Evolutionary conservation across 192 early-diverging fungal species (phyloP).

Genomic region (Entophlyctis helioformis): DNA sequence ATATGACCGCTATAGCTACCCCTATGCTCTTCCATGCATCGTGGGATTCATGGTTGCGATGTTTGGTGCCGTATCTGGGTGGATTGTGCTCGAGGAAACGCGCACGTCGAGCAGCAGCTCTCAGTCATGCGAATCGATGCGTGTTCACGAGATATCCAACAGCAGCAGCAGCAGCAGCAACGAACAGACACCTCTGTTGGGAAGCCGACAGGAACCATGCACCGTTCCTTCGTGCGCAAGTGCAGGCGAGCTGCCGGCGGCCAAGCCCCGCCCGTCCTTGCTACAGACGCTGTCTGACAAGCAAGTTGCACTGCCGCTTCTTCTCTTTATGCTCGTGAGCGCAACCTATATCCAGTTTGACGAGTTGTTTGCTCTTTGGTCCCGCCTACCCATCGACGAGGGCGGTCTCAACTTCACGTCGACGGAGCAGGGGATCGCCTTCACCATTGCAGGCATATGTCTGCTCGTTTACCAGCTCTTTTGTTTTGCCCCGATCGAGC

Average conservation of each 20-base stretch:
- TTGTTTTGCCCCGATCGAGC: conserved; percentile 7
- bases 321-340: background rate
- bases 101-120: background rate
- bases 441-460: conserved; percentile 4
- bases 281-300: too few species aligned
- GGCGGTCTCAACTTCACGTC: conserved; percentile 5
- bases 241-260: too few species aligned
- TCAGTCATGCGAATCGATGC: background rate
- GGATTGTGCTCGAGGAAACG: conserved; percentile 55
- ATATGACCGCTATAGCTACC: conserved; percentile 22
- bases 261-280: too few species aligned
- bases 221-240: too few species aligned
- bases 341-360: conserved; percentile 7
- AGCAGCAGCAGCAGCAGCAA: too few species aligned
- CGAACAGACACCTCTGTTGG: too few species aligned
- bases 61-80: conserved; percentile 41
- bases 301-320: too few species aligned
- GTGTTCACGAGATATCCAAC: conserved; percentile 1
- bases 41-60: conserved; percentile 42
- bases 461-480: conserved; percentile 11
- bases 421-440: conserved; percentile 3
- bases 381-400: conserved; percentile 4
- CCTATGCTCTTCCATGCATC: conserved; percentile 65
- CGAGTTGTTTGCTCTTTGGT: conserved; percentile 7
- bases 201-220: too few species aligned